Evolutionary conservation across 805 yeast genomes (phyloP).

Genomic region (Candida morakotiae): DNA sequence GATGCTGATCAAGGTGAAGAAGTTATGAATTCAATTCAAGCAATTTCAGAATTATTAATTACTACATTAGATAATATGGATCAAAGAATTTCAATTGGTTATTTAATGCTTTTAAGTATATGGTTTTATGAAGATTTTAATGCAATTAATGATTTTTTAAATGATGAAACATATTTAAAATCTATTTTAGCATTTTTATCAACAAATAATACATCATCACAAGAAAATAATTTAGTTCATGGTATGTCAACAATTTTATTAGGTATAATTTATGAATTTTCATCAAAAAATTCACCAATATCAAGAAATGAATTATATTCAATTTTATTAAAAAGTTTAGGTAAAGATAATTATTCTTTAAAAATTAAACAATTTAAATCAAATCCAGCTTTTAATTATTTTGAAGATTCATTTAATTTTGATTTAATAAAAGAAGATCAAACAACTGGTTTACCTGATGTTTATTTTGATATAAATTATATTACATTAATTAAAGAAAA

Average conservation of each 20-base stretch:
- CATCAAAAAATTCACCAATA: conserved; percentile 56
- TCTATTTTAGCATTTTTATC: conserved; percentile 63
- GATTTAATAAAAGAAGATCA: conserved; percentile 58
- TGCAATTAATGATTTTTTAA: conserved; percentile 72
- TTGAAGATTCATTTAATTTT: conserved; percentile 37
- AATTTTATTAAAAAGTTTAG: conserved; percentile 66
- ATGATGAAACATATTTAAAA: conserved; percentile 61
- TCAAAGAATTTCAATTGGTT: conserved; percentile 74
- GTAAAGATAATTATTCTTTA: conserved; percentile 73
- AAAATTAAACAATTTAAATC: conserved; percentile 73
- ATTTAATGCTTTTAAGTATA: conserved; percentile 63
- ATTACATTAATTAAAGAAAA: conserved; percentile 67
- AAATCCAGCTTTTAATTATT: conserved; percentile 48
- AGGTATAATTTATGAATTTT: conserved; percentile 79
- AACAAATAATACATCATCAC: conserved; percentile 45
- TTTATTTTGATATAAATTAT: conserved; percentile 65
- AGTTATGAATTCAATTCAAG: conserved; percentile 64
- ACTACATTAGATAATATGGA: conserved; percentile 60
- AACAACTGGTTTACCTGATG: conserved; percentile 85
- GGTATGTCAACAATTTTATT: conserved; percentile 69
- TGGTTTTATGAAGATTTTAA: conserved; percentile 77
- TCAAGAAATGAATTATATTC: conserved; percentile 57
- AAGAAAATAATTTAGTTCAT: conserved; percentile 52
- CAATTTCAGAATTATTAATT: conserved; percentile 69
- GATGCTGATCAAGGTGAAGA: conserved; percentile 63